Conservation (phyloP, 2,329 filamentous ascomycete genomes). For the Penicillium sp. region DNA sequence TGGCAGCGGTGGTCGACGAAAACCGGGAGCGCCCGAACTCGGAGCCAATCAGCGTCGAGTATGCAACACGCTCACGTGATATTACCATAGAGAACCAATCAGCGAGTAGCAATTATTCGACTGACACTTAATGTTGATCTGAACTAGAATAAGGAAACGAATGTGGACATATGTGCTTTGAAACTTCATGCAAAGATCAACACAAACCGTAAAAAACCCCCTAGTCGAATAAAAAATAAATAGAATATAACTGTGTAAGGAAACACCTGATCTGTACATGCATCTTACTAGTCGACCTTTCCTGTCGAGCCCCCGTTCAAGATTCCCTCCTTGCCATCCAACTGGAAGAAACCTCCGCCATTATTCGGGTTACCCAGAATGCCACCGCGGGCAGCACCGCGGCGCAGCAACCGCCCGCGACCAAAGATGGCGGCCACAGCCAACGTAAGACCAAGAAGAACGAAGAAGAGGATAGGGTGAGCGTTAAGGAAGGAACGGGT, state of each 20-base stretch:
- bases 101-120: slow-evolving; percentile 13
- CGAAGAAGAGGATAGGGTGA: slow-evolving; percentile 43
- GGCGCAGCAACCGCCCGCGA: slow-evolving; percentile 29
- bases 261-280: slow-evolving; percentile 33
- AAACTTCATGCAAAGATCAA: slow-evolving; percentile 20
- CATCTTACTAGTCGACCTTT: slow-evolving; percentile 44
- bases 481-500: slow-evolving; percentile 40
- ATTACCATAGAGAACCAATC: slow-evolving; percentile 24
- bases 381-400: slow-evolving; percentile 28
- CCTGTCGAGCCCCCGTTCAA: slow-evolving; percentile 41
- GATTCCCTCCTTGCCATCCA: slow-evolving; percentile 47
- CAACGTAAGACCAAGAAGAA: slow-evolving; percentile 36
- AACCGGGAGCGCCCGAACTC: slow-evolving; percentile 31
- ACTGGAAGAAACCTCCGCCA: slow-evolving; percentile 43
- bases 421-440: slow-evolving; percentile 32
- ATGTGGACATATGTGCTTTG: slow-evolving; percentile 20
- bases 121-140: neutral
- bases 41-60: slow-evolving; percentile 2
- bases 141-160: slow-evolving; percentile 7
- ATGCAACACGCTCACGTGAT: slow-evolving; percentile 16
- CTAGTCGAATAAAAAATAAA: slow-evolving; percentile 21
- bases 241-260: slow-evolving; percentile 19
- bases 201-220: slow-evolving; percentile 14
- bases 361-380: slow-evolving; percentile 34
- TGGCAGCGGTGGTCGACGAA: slow-evolving; percentile 28